Evolutionary conservation across 164 flowering plant species (phyloP).

Genomic region (Vitis vinifera): ASM3070453v1 NC_081818.1:22087501-22088000

Average conservation of each 20-base stretch:
- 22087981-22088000: conserved; percentile 2
- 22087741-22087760: conserved; percentile 50
- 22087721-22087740: conserved; percentile 1
- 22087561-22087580: no score
- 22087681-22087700: no score
- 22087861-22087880: conserved; percentile 39
- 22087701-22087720: conserved; percentile 8
- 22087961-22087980: neutral
- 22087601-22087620: no score
- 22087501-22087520: no score
- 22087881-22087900: conserved; percentile 3
- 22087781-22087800: conserved; percentile 58
- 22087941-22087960: neutral
- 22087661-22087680: no score
- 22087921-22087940: neutral
- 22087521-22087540: no score
- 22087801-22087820: conserved; percentile 81
- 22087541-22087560: no score
- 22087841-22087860: conserved; percentile 75
- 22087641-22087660: no score
- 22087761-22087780: conserved; percentile 60
- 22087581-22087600: no score
- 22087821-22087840: conserved; percentile 71
- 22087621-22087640: no score
- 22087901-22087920: neutral